Conservation (phyloP, 2,329 filamentous ascomycete genomes). For the Aspergillus calidoustus region DNA sequence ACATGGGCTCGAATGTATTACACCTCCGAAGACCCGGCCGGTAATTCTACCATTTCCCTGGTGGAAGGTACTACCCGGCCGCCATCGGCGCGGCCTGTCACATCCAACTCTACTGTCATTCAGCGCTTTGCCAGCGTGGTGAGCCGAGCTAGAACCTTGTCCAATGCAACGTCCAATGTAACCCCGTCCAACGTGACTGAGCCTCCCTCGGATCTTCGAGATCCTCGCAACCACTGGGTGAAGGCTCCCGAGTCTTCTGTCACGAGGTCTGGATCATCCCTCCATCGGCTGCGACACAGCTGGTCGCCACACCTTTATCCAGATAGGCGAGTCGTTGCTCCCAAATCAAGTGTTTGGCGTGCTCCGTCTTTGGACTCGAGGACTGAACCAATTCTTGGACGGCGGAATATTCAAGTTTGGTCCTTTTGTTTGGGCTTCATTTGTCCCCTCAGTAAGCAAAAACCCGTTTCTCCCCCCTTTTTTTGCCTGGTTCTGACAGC, state of each 20-base stretch:
- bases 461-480: neutral
- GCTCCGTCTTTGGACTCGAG: slow-evolving; percentile 72
- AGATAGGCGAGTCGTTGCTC: slow-evolving; percentile 63
- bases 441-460: slow-evolving; percentile 68
- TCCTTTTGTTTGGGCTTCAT: slow-evolving; percentile 79
- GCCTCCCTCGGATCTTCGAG: slow-evolving; percentile 35
- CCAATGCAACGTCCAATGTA: slow-evolving; percentile 26
- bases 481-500: slow-evolving; percentile 17
- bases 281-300: slow-evolving; percentile 59
- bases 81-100: slow-evolving; percentile 34
- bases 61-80: slow-evolving; percentile 39
- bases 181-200: slow-evolving; percentile 12
- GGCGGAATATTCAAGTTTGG: slow-evolving; percentile 74
- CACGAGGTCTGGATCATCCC: slow-evolving; percentile 35
- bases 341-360: slow-evolving; percentile 67
- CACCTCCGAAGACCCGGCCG: slow-evolving; percentile 64
- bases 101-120: slow-evolving; percentile 37
- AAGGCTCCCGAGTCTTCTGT: slow-evolving; percentile 32
- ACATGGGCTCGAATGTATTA: slow-evolving; percentile 69
- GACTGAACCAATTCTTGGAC: slow-evolving; percentile 64
- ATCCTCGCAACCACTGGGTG: slow-evolving; percentile 51
- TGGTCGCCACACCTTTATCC: slow-evolving; percentile 75
- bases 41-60: slow-evolving; percentile 50
- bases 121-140: slow-evolving; percentile 37
- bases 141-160: slow-evolving; percentile 34